phyloP scores from a whole-genome alignment of 75 land plant genomes.

The Ceratopteris richardii region DNA sequence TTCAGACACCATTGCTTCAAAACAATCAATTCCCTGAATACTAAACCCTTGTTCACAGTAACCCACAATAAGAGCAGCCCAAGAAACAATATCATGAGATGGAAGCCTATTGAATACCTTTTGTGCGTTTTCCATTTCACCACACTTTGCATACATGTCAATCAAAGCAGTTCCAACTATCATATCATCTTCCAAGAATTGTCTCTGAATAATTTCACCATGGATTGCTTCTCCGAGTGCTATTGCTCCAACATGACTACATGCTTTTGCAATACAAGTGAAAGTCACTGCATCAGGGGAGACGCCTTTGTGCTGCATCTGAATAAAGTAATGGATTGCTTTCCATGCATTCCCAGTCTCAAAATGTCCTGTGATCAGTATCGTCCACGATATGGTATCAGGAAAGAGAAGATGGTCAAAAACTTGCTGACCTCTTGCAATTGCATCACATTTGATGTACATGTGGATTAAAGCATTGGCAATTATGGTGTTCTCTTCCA shows the following conservation, averaged over 20 bases:
- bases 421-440: conserved; percentile 26
- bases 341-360: conserved; percentile 23
- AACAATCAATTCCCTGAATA: too few relatives aligned
- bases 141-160: too few relatives aligned
- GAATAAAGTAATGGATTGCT: conserved; percentile 26
- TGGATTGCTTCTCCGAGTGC: too few relatives aligned
- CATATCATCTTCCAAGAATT: too few relatives aligned
- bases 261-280: conserved; percentile 39
- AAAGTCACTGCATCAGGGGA: conserved; percentile 48
- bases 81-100: too few relatives aligned
- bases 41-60: too few relatives aligned
- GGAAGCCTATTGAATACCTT: too few relatives aligned
- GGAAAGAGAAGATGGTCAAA: conserved; percentile 34
- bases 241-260: conserved; percentile 37
- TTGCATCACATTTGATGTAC: conserved; percentile 26
- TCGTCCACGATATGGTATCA: conserved; percentile 67
- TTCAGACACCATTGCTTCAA: too few relatives aligned
- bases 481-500: conserved; percentile 18
- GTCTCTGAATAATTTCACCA: too few relatives aligned
- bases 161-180: too few relatives aligned
- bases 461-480: conserved; percentile 40
- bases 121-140: too few relatives aligned
- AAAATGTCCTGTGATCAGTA: conserved; percentile 49
- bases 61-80: too few relatives aligned
- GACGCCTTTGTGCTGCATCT: conserved; percentile 34